These are phyloP conservation scores for Harringtonia aguacate DNA, from an alignment of 2,329 filamentous ascomycete species.

Conservation along the genomic window DNA sequence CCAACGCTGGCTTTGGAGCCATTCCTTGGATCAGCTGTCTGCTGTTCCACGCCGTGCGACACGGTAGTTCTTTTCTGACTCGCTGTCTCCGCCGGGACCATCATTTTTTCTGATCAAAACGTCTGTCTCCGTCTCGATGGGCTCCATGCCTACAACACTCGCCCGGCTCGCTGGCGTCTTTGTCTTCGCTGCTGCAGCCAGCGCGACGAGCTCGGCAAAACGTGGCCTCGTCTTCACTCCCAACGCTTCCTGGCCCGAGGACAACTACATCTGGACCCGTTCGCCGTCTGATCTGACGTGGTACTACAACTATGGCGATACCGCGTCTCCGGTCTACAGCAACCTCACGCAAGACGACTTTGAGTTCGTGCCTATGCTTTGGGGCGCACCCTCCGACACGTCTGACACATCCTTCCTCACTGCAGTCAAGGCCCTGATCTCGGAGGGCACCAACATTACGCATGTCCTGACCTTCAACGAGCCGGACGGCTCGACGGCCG, in stretches of 20 bases:
- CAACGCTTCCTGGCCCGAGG: conserved; percentile 39
- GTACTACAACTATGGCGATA: conserved; percentile 71
- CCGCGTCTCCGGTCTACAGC: conserved; percentile 42
- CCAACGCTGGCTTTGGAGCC: no score
- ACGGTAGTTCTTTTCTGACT: no score
- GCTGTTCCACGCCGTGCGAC: no score
- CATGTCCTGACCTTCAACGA: conserved; percentile 74
- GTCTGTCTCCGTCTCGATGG: no score
- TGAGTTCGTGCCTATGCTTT: conserved; percentile 75
- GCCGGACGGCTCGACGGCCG: conserved; percentile 47
- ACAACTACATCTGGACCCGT: conserved; percentile 56
- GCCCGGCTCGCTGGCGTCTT: not conserved
- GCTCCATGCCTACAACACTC: no score
- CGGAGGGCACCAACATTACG: conserved; percentile 43
- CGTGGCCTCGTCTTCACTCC: conserved; percentile 64
- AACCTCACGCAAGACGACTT: conserved; percentile 42
- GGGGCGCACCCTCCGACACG: conserved; percentile 43
- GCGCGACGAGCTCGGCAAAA: conserved; percentile 38
- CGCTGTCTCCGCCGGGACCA: no score
- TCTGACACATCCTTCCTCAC: conserved; percentile 50
- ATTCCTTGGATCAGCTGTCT: no score
- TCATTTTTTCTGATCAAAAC: no score
- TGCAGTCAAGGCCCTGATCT: conserved; percentile 44
- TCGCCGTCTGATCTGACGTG: conserved; percentile 54
- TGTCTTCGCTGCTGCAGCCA: conserved; percentile 10